These are phyloP conservation scores for Chaetomium tenue DNA, from an alignment of 495 filamentous ascomycete genomes.

Conservation along the genomic window DNA sequence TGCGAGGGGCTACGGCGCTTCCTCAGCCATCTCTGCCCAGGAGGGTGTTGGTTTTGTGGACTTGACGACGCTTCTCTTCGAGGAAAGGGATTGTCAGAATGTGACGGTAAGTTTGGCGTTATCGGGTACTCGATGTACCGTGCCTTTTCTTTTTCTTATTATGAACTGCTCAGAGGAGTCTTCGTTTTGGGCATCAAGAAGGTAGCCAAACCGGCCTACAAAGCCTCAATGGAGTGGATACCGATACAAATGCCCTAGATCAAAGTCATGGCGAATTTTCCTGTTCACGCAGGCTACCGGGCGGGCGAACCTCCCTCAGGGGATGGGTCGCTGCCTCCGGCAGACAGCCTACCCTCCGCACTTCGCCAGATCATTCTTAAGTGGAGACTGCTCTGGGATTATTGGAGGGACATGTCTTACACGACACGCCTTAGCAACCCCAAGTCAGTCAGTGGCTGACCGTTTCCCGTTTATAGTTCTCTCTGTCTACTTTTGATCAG, in stretches of 20 bases:
- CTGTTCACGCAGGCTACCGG: constrained; percentile 29
- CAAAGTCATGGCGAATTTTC: constrained; percentile 38
- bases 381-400: constrained; percentile 54
- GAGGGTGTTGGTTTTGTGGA: constrained; percentile 73
- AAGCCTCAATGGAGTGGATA: constrained; percentile 62
- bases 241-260: constrained; percentile 94
- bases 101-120: constrained; percentile 57
- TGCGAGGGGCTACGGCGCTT: constrained; percentile 72
- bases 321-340: constrained; percentile 36
- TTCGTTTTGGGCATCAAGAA: constrained; percentile 74
- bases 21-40: constrained; percentile 62
- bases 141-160: constrained; percentile 20
- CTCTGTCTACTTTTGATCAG: constrained; percentile 26
- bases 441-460: constrained; percentile 35
- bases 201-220: constrained; percentile 60
- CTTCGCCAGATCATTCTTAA: constrained; percentile 52
- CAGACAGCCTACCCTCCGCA: constrained; percentile 43
- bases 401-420: constrained; percentile 59
- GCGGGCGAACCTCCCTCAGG: constrained; percentile 26
- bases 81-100: constrained; percentile 59
- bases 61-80: constrained; percentile 69
- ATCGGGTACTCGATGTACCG: background rate
- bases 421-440: background rate
- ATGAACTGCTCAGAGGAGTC: background rate
- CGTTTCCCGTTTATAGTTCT: constrained; percentile 23